These are phyloP conservation scores for Rhynchospora pubera DNA, from an alignment of 176 grass and related monocot species.

Conservation along the genomic window DNA sequence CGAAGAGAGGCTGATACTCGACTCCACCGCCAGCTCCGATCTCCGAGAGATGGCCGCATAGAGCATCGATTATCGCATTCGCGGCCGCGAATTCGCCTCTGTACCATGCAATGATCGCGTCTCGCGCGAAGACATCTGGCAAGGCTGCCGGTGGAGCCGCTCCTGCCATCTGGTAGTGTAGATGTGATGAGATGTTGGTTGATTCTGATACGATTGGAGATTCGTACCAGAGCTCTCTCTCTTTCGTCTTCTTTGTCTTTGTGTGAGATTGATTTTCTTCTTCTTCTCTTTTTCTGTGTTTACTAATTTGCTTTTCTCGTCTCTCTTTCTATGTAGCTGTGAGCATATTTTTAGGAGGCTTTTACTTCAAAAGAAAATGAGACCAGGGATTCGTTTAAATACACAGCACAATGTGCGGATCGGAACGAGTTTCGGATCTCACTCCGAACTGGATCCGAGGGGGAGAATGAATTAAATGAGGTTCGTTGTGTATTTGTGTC, in stretches of 20 bases:
- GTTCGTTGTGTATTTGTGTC: not conserved
- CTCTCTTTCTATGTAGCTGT: not conserved
- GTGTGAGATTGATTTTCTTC: not conserved
- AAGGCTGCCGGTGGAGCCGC: slow-evolving; percentile 3
- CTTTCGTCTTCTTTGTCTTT: not conserved
- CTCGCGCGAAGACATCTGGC: slow-evolving; percentile 58
- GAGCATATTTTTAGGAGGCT: slow-evolving; percentile 13
- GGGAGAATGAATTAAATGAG: slow-evolving; percentile 11
- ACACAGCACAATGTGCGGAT: slow-evolving; percentile 1
- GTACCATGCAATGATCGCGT: slow-evolving; percentile 86
- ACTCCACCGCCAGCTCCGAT: slow-evolving; percentile 39
- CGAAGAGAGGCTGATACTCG: slow-evolving; percentile 69
- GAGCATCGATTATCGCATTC: slow-evolving; percentile 88
- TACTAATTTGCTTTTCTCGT: not conserved
- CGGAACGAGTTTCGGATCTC: not conserved
- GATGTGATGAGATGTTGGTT: not conserved
- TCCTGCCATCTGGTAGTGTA: slow-evolving; percentile 4
- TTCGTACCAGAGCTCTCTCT: not conserved
- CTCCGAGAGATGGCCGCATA: slow-evolving; percentile 76
- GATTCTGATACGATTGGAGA: not conserved
- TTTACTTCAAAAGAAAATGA: slow-evolving; percentile 5
- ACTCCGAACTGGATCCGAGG: slow-evolving; percentile 9
- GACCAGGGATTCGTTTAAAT: slow-evolving; percentile 23
- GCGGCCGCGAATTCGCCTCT: slow-evolving; percentile 90
- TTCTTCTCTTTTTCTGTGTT: not conserved